phyloP scores from a whole-genome alignment of 176 grass and related monocot genomes.

The Tillandsia fasciculata region DNA sequence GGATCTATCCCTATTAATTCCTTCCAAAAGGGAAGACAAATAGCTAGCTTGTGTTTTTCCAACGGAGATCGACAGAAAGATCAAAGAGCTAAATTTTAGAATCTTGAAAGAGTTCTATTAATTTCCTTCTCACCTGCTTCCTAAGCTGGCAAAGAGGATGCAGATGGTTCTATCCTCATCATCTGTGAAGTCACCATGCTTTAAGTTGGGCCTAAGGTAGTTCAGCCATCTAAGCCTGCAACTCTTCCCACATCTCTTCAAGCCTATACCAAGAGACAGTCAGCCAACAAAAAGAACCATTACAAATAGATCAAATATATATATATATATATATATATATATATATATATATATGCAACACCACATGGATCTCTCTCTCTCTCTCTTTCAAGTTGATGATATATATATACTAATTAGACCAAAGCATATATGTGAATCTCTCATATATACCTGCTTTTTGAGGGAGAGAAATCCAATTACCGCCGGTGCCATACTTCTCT shows the following conservation, averaged over 20 bases:
- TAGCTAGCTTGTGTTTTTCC: slow-evolving; percentile 5
- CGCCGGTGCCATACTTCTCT: slow-evolving; percentile 79
- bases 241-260: slow-evolving; percentile 94
- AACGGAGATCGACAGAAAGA: not conserved
- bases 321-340: too few species aligned
- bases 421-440: not conserved
- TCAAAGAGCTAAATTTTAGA: not conserved
- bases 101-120: not conserved
- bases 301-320: not conserved
- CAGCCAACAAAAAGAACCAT: not conserved
- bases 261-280: slow-evolving; percentile 26
- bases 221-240: slow-evolving; percentile 96
- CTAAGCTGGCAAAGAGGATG: slow-evolving; percentile 63
- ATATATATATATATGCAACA: too few species aligned
- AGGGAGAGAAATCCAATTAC: slow-evolving; percentile 94
- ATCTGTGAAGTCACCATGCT: slow-evolving; percentile 86
- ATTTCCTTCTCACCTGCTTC: slow-evolving; percentile 63
- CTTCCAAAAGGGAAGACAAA: not conserved
- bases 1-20: not conserved
- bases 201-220: slow-evolving; percentile 89
- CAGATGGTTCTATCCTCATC: slow-evolving; percentile 80
- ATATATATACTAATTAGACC: not conserved
- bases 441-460: slow-evolving; percentile 66
- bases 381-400: not conserved
- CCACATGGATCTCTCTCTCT: too few species aligned